Evolutionary conservation across 768 basidiomycete genomes (phyloP).

Genomic region (Calocybe cyanea): DNA sequence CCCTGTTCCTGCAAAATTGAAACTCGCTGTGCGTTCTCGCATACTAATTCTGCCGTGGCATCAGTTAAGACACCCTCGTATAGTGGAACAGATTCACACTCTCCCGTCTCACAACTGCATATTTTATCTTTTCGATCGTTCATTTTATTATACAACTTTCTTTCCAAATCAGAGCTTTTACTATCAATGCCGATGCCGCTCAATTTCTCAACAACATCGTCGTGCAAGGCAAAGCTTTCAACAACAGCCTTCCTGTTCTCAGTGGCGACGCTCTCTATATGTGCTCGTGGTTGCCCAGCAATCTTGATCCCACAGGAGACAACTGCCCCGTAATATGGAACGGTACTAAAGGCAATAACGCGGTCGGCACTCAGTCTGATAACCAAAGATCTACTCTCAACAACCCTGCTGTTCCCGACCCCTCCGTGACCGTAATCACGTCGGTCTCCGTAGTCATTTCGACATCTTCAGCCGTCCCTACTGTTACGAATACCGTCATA

Average conservation of each 20-base stretch:
- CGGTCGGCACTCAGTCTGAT: slow-evolving; percentile 1
- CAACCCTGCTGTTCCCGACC: not conserved
- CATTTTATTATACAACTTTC: slow-evolving; percentile 67
- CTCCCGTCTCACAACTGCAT: slow-evolving; percentile 60
- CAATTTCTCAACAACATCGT: slow-evolving; percentile 49
- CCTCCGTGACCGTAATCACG: not conserved
- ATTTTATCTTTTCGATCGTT: slow-evolving; percentile 61
- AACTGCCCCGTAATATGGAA: slow-evolving; percentile 58
- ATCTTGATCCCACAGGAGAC: slow-evolving; percentile 31
- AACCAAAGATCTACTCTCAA: slow-evolving; percentile 2
- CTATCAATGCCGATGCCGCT: slow-evolving; percentile 58
- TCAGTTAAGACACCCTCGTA: slow-evolving; percentile 2
- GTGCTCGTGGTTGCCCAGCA: slow-evolving; percentile 51
- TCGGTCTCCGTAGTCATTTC: not conserved
- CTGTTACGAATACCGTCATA: slow-evolving; percentile 8
- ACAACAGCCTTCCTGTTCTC: slow-evolving; percentile 51
- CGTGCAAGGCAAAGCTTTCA: slow-evolving; percentile 41
- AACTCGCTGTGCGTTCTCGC: slow-evolving; percentile 41
- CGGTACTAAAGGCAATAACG: slow-evolving; percentile 24
- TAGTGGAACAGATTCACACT: slow-evolving; percentile 72
- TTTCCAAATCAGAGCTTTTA: slow-evolving; percentile 65
- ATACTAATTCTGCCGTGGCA: not conserved
- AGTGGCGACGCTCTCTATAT: slow-evolving; percentile 44
- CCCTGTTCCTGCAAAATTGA: slow-evolving; percentile 31
- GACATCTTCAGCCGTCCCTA: slow-evolving; percentile 6